Base-by-base conservation (phyloP, 805 yeast species). In the Saccharomycopsis fermentans region DNA sequence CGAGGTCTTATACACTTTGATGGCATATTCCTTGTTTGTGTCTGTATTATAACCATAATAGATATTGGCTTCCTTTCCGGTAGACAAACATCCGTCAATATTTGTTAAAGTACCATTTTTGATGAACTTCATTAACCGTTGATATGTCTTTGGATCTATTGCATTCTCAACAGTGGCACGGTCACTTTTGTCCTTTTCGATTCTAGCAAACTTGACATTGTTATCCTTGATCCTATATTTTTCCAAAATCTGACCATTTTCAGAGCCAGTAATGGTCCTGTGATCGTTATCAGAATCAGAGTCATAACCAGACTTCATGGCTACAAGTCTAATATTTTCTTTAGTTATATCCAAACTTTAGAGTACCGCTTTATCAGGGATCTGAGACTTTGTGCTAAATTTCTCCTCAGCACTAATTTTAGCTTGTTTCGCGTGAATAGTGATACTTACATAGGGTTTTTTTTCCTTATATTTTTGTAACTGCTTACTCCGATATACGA, bases 41-140 rank as follows among this genome's bases (percentile, higher is more conserved):
- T 66, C 67, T 58, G 77, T 74, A 58, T 76, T 72, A 35, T 64
- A 64, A 2, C 96, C 97, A 68, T 88, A 92, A 69, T 94, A 94
- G 0, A 94, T 97, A 67, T 94, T 94, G n/a, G 99, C 99, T 71
- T 94, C 99, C 70, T 94, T 94, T 54, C 99, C 99, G 0, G 99
- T 94, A 66, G 94, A 84, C 54, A 94, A 77, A 69, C 98, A 94
- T 12, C 99, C 99, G 65, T 91, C 89, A 66, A 94, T 84, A 64
- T 87, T 82, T 1, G 94, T 82, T 36, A 94, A 81, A 5, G 88
- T 79, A 3, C 96, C 96, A 65, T 87, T 84, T 67, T 84, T 87
- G 70, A 89, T 84, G 69, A 94, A 77, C 62, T 88, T 89, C 56
- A 84, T 83, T 57, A 94, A 75, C 67, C 92, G 92, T 65, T 82